phyloP scores from a whole-genome alignment of 2,329 filamentous ascomycete species.

The Lizonia empirigonia region DNA sequence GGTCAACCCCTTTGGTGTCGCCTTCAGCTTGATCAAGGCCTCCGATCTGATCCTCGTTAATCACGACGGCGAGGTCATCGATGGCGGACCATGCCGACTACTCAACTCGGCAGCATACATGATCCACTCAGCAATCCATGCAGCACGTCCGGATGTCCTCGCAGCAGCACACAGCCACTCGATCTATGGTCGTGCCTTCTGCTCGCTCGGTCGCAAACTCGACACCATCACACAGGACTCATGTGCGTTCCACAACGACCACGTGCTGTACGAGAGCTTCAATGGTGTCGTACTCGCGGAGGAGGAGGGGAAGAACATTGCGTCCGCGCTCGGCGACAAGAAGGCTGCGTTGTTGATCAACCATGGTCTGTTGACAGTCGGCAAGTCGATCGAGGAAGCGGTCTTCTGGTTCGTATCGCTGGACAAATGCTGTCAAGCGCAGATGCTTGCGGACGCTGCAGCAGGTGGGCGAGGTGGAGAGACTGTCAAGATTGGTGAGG shows the following conservation, averaged over 20 bases:
- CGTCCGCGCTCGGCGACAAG: slow-evolving; percentile 53
- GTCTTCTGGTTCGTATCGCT: slow-evolving; percentile 61
- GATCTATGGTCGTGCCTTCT: slow-evolving; percentile 66
- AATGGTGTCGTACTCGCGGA: slow-evolving; percentile 60
- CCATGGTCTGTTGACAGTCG: slow-evolving; percentile 59
- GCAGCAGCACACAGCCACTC: slow-evolving; percentile 65
- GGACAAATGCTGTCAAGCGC: slow-evolving; percentile 61
- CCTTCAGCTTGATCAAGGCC: slow-evolving; percentile 66
- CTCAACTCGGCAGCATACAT: slow-evolving; percentile 59
- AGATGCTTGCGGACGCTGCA: slow-evolving; percentile 60
- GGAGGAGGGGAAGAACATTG: slow-evolving; percentile 61
- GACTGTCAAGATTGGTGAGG: slow-evolving; percentile 70
- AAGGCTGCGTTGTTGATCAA: slow-evolving; percentile 62
- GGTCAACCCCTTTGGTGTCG: slow-evolving; percentile 70
- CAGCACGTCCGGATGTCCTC: slow-evolving; percentile 63
- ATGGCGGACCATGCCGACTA: slow-evolving; percentile 57
- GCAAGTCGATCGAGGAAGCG: slow-evolving; percentile 56
- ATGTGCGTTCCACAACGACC: slow-evolving; percentile 60
- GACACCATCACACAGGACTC: slow-evolving; percentile 66
- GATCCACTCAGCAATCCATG: slow-evolving; percentile 65
- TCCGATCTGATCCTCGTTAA: slow-evolving; percentile 72
- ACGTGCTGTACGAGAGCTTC: slow-evolving; percentile 59
- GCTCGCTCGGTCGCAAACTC: slow-evolving; percentile 63
- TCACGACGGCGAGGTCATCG: slow-evolving; percentile 65
- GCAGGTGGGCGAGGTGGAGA: slow-evolving; percentile 65